Base-by-base conservation (phyloP, 495 filamentous ascomycete species). In the Trichocladium antarcticum region DNA sequence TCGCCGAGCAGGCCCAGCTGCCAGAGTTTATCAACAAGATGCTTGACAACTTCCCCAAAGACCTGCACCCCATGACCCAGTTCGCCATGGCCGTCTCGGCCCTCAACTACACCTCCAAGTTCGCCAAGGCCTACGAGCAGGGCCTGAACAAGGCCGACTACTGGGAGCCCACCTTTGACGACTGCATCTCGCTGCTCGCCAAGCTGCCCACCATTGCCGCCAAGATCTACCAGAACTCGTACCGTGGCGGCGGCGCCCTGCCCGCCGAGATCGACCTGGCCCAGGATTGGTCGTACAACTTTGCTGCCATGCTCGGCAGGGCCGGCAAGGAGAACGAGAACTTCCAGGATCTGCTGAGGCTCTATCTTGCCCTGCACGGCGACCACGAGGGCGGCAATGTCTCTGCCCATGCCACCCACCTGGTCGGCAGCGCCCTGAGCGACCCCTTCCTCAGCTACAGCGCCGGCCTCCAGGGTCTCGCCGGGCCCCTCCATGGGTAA, bases 361-460 rank as follows among this genome's bases (percentile, higher is more conserved):
- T 98, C 16, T 98, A 98, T 70, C 80, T 98, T 16, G 90, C 92
- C 21, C 81, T 98, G 10, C 92, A 98, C 72, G 90, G 90, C 38
- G 92, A 98, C 69, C 92, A 98, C 72, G 92, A 98, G 66, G 92
- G 92, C 49, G 92, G 92, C 45, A 98, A 98, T 61, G 92, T 97
- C 47, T 95, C 89, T 1, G 92, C 92, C 4, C 92, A 98, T 65
- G 73, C 92, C n/a, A 98, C 92, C 19, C 92, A 98, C 68, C 76
- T 98, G 8, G 93, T 98, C 29, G 92, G 92, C n/a, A 89, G 83
- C 53, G 93, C 93, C 8, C 78, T 98, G 47, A 87, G 83, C 66
- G 93, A 97, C 61, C 88, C 92, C 31, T 97, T 89, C 77, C 77
- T 98, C 49, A 88, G 84, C 61, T 97, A 97, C 74, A 89, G 84